Base-by-base conservation (phyloP, 768 basidiomycete species). In the Lactarius quietus region DNA sequence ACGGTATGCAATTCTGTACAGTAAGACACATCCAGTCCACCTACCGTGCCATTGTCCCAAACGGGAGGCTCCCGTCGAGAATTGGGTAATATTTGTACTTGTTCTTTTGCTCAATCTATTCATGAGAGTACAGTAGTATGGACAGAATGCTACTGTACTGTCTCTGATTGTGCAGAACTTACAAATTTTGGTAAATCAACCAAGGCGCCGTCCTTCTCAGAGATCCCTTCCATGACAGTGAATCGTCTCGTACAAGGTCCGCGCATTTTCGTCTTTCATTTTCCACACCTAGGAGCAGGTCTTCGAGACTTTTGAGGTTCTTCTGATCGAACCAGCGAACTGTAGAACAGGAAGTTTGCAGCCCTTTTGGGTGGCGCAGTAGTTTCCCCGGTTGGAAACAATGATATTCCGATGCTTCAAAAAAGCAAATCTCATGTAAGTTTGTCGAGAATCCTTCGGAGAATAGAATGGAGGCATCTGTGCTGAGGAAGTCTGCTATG, bases 241-340 rank as follows among this genome's bases (percentile, higher is more conserved):
- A 98, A 99, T 33, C 92, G 83, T 64, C 95, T 82, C 1, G 94
- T 97, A 71, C 98, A 78, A 1, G 90, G 91, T 1, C 81, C 81
- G 54, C 86, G 61, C 91, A 87, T 78, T 93, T 92, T 77, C 89
- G 89, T 67, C 90, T 80, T 71, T 98, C 96, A 80, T 92, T 95
- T 70, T 92, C 92, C 3, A 96, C 83, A 63, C 80, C 80, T 67
- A 92, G 81, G 61, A 99, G 80, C 9, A 95, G 90, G 20, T 93
- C 88, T 76, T 98, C 96, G 36, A 99, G 83, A 69, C 89, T 92
- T 71, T 87, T 86, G 74, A 95, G 81, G 73, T 98, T 95, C 70
- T 96, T 97, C 74, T 98, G 97, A 70, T 98, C 95, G 74, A 86
- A 99, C 93, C 93, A 99, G 61, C 92, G 85, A 38, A 98, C 86